These are phyloP conservation scores for Mycena amicta DNA, from an alignment of 768 basidiomycete genomes.

Conservation along the genomic window DNA sequence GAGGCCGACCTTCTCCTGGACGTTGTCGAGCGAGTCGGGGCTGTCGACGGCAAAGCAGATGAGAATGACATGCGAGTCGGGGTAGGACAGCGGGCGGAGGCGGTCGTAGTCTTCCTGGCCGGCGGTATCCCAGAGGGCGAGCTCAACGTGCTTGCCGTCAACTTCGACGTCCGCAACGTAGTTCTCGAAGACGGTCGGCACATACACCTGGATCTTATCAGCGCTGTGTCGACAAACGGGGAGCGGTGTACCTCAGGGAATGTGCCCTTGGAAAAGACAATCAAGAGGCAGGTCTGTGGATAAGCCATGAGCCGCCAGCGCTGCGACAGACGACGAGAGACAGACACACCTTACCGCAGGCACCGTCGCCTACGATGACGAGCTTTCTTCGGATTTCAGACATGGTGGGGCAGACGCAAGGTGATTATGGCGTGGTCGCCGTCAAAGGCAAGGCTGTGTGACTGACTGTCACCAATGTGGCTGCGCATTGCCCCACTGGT, in stretches of 20 bases:
- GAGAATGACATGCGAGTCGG: constrained; percentile 99
- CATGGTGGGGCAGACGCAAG: constrained; percentile 49
- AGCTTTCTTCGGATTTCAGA: constrained; percentile 98
- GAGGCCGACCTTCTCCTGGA: constrained; percentile 92
- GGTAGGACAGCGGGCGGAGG: constrained; percentile 95
- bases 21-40: constrained; percentile 98
- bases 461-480: too few relatives aligned
- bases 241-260: constrained; percentile 80
- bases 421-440: background rate
- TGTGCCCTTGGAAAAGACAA: constrained; percentile 95
- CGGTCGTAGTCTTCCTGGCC: constrained; percentile 99
- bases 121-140: constrained; percentile 99
- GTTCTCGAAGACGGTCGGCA: constrained; percentile 99
- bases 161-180: constrained; percentile 99
- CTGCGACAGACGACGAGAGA: constrained; percentile 2
- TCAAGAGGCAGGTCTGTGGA: constrained; percentile 88
- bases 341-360: constrained; percentile 81
- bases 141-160: constrained; percentile 96
- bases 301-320: constrained; percentile 12
- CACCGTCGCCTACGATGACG: constrained; percentile 98
- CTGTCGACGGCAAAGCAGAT: constrained; percentile 99
- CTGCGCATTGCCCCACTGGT: too few relatives aligned
- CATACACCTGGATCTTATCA: constrained; percentile 75
- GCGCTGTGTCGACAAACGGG: background rate
- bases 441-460: background rate